Evolutionary conservation across 495 filamentous ascomycete genomes (phyloP), one percentile per base, ranked within the genome.

Genomic region (Xylaria venustula): DNA sequence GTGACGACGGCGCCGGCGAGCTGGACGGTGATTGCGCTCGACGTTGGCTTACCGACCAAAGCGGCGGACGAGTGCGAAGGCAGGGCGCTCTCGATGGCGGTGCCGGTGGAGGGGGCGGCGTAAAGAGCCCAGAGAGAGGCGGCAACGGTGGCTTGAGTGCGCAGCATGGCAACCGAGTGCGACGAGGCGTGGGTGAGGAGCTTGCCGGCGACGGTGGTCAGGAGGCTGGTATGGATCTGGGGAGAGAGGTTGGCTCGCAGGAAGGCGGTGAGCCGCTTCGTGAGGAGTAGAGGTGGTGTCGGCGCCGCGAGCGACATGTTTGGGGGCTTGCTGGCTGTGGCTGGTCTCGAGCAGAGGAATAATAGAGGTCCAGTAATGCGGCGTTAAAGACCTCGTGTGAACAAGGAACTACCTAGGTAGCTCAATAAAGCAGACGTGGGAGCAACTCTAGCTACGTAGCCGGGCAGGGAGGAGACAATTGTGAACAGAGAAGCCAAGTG

Each of bases 121-220:
- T 81, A 74, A 0, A 75, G 64, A 1, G 71, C 74, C 77, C 76
- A 80, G 11, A 81, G 70, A 2, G 74, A 78, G 36, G 79, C 76
- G 32, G 79, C 79, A 44, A 81, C 78, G 64, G 76, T 79, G 65
- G 73, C 75, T 50, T 79, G 78, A 3, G 77, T 74, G 46, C 79
- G 75, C 44, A 81, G 73, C 42, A 73, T 66, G 62, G 66, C 60
- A 41, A 78, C 76, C 40, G 74, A 66, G 42, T 77, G 64, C 34
- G 66, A 64, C 45, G 74, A 77, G 7, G 79, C 78, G 60, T 81
- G 76, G 23, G 78, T 75, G 66, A 81, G 76, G 52, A 81, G 75
- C 56, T 76, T 77, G 57, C 79, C 79, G n/a, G 70, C 71, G 14
- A 74, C 72, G 7, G 78, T 79, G 30, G 76, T 78, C 42, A 81